Conservation (phyloP, 345 rosid genomes). For the Hevea brasiliensis region DNA sequence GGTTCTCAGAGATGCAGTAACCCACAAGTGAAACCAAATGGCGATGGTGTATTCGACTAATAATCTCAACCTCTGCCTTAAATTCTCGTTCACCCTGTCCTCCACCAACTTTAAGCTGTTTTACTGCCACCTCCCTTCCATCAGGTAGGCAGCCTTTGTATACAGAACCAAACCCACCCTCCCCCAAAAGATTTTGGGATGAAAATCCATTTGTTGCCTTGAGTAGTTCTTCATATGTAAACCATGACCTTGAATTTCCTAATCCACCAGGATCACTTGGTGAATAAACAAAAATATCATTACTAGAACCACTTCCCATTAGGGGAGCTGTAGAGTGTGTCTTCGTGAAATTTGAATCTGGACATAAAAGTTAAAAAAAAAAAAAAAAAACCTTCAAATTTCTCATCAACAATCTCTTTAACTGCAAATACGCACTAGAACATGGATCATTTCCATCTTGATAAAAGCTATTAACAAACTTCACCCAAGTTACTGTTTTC, state of each 20-base stretch:
- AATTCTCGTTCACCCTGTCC: slow-evolving; percentile 94
- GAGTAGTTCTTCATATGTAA: slow-evolving; percentile 68
- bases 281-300: slow-evolving; percentile 40
- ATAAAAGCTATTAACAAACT: neutral
- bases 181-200: slow-evolving; percentile 74
- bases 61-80: slow-evolving; percentile 90
- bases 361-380: slow-evolving; percentile 23
- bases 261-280: slow-evolving; percentile 62
- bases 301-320: slow-evolving; percentile 60
- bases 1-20: slow-evolving; percentile 79
- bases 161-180: slow-evolving; percentile 93
- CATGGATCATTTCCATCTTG: neutral
- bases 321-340: slow-evolving; percentile 64
- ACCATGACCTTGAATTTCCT: slow-evolving; percentile 71
- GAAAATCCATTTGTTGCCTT: slow-evolving; percentile 80
- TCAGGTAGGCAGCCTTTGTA: slow-evolving; percentile 81
- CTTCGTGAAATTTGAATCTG: slow-evolving; percentile 60
- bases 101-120: slow-evolving; percentile 79
- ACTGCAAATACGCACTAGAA: neutral
- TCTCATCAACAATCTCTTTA: slow-evolving; percentile 5
- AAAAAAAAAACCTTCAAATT: slow-evolving; percentile 20
- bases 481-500: neutral
- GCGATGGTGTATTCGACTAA: slow-evolving; percentile 90
- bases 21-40: slow-evolving; percentile 94
- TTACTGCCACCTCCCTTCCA: slow-evolving; percentile 83